Percentiles rank a stretch among this genome's conserved stretches.
Evolutionary conservation across 2,329 filamentous ascomycete species (phyloP).

Genomic region (Epichloe aotearoae): DNA sequence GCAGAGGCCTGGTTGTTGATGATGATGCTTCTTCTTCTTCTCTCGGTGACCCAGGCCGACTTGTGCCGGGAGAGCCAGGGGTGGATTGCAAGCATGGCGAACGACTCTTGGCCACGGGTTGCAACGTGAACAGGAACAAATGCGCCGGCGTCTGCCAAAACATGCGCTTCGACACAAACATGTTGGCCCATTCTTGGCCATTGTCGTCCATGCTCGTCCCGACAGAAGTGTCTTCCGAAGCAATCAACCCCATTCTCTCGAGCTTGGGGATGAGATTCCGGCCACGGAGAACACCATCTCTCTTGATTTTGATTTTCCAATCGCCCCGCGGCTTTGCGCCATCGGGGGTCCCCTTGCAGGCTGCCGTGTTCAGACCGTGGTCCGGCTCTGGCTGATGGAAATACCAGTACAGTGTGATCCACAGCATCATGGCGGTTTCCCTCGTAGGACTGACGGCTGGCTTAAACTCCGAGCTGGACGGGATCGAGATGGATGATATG

Average conservation of each 20-base stretch:
- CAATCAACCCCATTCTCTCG: slow-evolving; percentile 81
- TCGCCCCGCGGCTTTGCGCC: slow-evolving; percentile 66
- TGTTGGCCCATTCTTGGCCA: slow-evolving; percentile 56
- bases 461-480: slow-evolving; percentile 67
- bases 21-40: slow-evolving; percentile 1
- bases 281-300: slow-evolving; percentile 78
- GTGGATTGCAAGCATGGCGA: slow-evolving; percentile 34
- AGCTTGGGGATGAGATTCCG: slow-evolving; percentile 77
- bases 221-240: slow-evolving; percentile 61
- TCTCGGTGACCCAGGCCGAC: slow-evolving; percentile 10
- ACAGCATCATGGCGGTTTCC: slow-evolving; percentile 93
- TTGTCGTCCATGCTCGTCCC: slow-evolving; percentile 50
- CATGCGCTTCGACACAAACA: slow-evolving; percentile 67
- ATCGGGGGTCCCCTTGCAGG: slow-evolving; percentile 52
- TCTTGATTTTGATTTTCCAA: slow-evolving; percentile 73
- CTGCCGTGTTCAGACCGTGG: slow-evolving; percentile 46
- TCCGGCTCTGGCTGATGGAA: slow-evolving; percentile 75
- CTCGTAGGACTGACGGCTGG: slow-evolving; percentile 68
- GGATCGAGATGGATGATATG: slow-evolving; percentile 83
- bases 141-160: slow-evolving; percentile 91
- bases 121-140: slow-evolving; percentile 76
- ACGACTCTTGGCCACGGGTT: slow-evolving; percentile 33
- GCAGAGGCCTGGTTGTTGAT: not conserved
- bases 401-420: slow-evolving; percentile 93
- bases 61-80: slow-evolving; percentile 28